phyloP scores from a whole-genome alignment of 2,329 filamentous ascomycete species.

The Fusarium heterosporum region DNA sequence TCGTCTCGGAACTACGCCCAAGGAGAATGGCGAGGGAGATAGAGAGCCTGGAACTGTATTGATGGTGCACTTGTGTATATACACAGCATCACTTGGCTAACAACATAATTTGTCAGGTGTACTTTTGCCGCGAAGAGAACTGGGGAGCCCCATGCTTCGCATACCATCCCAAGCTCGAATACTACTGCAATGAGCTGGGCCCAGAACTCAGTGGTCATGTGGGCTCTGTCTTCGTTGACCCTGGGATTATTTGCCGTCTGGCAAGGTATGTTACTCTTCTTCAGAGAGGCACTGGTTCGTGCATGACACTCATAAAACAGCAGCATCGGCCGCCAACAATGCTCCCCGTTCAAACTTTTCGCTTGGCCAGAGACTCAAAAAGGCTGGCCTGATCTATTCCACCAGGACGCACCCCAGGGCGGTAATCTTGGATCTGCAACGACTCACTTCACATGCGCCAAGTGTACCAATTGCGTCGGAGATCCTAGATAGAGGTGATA shows the following conservation, averaged over 20 bases:
- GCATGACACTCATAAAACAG: constrained; percentile 8
- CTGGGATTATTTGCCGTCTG: constrained; percentile 43
- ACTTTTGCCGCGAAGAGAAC: constrained; percentile 46
- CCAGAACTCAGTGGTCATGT: constrained; percentile 39
- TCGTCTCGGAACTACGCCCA: constrained; percentile 38
- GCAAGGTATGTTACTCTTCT: constrained; percentile 30
- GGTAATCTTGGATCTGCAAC: constrained; percentile 32
- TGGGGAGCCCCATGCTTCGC: constrained; percentile 44
- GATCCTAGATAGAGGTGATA: background rate
- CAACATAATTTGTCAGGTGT: constrained; percentile 29
- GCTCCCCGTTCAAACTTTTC: constrained; percentile 35
- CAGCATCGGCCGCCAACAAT: constrained; percentile 17
- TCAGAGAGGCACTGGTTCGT: background rate
- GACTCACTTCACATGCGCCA: constrained; percentile 46
- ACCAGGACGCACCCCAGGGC: constrained; percentile 20
- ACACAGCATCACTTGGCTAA: constrained; percentile 7
- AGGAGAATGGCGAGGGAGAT: constrained; percentile 26
- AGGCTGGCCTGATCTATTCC: constrained; percentile 41
- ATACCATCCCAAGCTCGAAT: constrained; percentile 42
- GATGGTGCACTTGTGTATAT: background rate
- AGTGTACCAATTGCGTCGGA: constrained; percentile 42
- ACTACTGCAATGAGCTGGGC: constrained; percentile 40
- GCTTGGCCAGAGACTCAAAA: constrained; percentile 44
- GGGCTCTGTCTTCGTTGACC: constrained; percentile 44
- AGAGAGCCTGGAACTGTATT: constrained; percentile 39